These are phyloP conservation scores for Debaryomyces hansenii DNA, from an alignment of 805 yeast genomes.

Conservation along the genomic window DNA sequence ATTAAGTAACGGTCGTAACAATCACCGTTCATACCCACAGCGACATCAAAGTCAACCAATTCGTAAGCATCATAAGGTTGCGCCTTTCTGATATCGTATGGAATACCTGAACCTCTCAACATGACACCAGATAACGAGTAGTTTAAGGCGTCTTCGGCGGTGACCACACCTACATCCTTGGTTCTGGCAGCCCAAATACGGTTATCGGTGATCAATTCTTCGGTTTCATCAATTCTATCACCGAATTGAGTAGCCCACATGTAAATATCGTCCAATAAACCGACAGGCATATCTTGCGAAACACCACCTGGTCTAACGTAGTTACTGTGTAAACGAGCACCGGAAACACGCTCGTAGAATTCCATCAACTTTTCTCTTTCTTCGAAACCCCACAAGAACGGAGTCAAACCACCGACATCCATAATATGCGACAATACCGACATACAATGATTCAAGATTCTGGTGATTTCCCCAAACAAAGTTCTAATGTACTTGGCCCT, in stretches of 20 bases:
- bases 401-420: slow-evolving; percentile 94
- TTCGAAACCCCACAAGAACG: slow-evolving; percentile 92
- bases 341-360: slow-evolving; percentile 86
- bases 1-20: slow-evolving; percentile 87
- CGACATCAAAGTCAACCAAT: slow-evolving; percentile 78
- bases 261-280: slow-evolving; percentile 83
- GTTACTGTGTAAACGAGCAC: slow-evolving; percentile 87
- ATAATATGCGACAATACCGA: slow-evolving; percentile 83
- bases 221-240: slow-evolving; percentile 87
- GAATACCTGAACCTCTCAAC: slow-evolving; percentile 90
- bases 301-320: slow-evolving; percentile 93
- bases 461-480: slow-evolving; percentile 82
- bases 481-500: slow-evolving; percentile 86
- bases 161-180: slow-evolving; percentile 71
- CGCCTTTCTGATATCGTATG: slow-evolving; percentile 80
- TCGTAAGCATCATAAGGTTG: slow-evolving; percentile 92
- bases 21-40: slow-evolving; percentile 87
- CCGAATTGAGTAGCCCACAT: slow-evolving; percentile 98
- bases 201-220: slow-evolving; percentile 85
- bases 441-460: slow-evolving; percentile 83
- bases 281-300: slow-evolving; percentile 82
- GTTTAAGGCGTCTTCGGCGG: slow-evolving; percentile 85
- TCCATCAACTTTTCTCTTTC: slow-evolving; percentile 93
- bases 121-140: slow-evolving; percentile 82
- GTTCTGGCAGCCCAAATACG: slow-evolving; percentile 93